Conservation (phyloP, 2,329 filamentous ascomycete species). For the Verticillium isaacii region DNA sequence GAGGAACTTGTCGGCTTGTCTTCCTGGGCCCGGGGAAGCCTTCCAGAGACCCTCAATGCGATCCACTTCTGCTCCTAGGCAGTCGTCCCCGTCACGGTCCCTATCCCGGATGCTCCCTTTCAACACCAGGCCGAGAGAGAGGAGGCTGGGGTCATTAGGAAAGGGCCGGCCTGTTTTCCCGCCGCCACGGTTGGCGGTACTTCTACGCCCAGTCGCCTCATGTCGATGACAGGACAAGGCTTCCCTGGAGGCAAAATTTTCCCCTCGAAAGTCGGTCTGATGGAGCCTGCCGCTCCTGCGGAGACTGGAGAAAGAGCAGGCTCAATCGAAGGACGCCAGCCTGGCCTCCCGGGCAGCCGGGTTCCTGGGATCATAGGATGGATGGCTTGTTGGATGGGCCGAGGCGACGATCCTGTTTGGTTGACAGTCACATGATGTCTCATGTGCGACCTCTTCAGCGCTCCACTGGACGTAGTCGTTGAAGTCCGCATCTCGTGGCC, state of each 20-base stretch:
- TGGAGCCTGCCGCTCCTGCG: background rate
- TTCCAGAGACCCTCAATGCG: background rate
- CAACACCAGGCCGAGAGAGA: background rate
- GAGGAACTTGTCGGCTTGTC: background rate
- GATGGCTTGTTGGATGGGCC: background rate
- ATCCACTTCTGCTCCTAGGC: background rate
- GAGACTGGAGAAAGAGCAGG: background rate
- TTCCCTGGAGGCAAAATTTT: background rate
- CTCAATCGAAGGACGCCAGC: background rate
- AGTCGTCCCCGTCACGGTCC: background rate
- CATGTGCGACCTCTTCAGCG: background rate
- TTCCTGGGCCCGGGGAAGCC: background rate
- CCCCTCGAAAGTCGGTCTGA: background rate
- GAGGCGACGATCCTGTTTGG: background rate
- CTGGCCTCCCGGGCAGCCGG: background rate
- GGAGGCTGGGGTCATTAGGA: background rate
- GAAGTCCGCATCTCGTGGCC: background rate
- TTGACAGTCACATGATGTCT: background rate
- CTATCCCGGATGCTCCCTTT: background rate
- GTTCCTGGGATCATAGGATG: background rate
- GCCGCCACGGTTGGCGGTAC: background rate
- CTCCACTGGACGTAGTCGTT: background rate
- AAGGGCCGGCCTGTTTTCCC: background rate
- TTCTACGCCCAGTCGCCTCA: background rate
- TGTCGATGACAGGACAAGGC: background rate